Evolutionary conservation across 2,329 filamentous ascomycete genomes (phyloP), one percentile per base, ranked within the genome.

Genomic region (Fusarium nodosum): DNA sequence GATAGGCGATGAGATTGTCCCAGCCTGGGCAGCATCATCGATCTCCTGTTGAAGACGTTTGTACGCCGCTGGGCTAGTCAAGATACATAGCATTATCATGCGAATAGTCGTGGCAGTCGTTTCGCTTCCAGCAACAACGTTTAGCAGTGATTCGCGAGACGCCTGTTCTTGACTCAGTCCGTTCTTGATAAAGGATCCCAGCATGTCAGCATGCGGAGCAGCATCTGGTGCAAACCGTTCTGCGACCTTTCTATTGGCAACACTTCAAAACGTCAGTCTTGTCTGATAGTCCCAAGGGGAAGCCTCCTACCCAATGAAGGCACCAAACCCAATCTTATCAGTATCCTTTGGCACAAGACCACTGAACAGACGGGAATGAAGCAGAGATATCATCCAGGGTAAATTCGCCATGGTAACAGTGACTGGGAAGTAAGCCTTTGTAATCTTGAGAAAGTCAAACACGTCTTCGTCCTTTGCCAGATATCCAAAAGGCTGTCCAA

Each of bases 401-500:
- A 64, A 20, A 2, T 64, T 64, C 0, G 59, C 52, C 16, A 64
- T 64, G 5, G 56, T n/a, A 2, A 64, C 9, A 2, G 61, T 64
- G 1, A 64, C 39, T 0, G 61, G 61, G 4, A 64, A 64, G 11
- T 41, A 64, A 1, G 61, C 30, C 4, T 47, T 48, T 16, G 60
- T 64, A 15, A 64, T 64, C 3, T 77, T 70, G 39, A 84, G 60
- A 54, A 83, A 81, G 12, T 72, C 72, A 39, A 83, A 78, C 2
- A 83, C 74, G 48, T 87, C 86, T 2, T 74, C 67, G 66, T 88
- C 83, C 9, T 75, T 74, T 1, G 72, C 72, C 5, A 88, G 75
- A 71, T 86, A 81, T 28, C 85, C 84, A 56, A 86, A 87, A 0
- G 82, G 51, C 16, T 79, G 75, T n/a, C 85, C 85, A 18, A 87